A percentile compares a stretch with the other conserved stretches of the same genome.
These are phyloP conservation scores for Cryphonectria naterciae DNA, from an alignment of 2,329 filamentous ascomycete genomes.

Conservation along the genomic window DNA sequence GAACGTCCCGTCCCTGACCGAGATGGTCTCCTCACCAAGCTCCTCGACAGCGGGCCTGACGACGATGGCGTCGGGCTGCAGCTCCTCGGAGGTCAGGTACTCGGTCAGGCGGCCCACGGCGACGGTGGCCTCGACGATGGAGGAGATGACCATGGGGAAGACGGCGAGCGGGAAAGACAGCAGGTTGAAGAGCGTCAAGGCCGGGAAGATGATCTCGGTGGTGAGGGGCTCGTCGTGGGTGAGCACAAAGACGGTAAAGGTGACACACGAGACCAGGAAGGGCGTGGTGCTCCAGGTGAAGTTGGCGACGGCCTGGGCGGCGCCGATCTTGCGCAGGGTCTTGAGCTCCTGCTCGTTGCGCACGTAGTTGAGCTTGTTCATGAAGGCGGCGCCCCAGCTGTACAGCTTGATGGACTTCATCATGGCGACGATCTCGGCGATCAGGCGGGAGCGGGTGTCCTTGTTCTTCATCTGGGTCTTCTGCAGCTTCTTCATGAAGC, in stretches of 20 bases:
- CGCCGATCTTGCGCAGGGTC: slow-evolving; percentile 94
- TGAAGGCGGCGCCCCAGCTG: slow-evolving; percentile 95
- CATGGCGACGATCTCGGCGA: slow-evolving; percentile 98
- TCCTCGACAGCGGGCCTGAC: slow-evolving; percentile 72
- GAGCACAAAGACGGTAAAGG: slow-evolving; percentile 91
- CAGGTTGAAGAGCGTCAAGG: slow-evolving; percentile 91
- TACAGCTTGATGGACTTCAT: slow-evolving; percentile 99
- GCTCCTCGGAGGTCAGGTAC: slow-evolving; percentile 85
- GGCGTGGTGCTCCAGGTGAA: slow-evolving; percentile 98
- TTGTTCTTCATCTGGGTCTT: slow-evolving; percentile 99
- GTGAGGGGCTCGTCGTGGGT: slow-evolving; percentile 80
- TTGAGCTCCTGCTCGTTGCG: slow-evolving; percentile 95
- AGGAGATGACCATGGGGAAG: slow-evolving; percentile 96
- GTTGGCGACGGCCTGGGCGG: slow-evolving; percentile 90
- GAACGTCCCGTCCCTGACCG: slow-evolving; percentile 83
- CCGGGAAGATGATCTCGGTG: slow-evolving; percentile 95
- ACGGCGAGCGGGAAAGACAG: slow-evolving; percentile 93
- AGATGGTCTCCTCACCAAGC: slow-evolving; percentile 81
- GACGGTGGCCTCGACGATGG: slow-evolving; percentile 94
- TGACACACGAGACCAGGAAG: slow-evolving; percentile 96
- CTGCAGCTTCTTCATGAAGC: slow-evolving; percentile 91
- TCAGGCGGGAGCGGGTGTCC: slow-evolving; percentile 86
- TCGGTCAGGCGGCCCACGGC: slow-evolving; percentile 83
- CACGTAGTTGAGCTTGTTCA: slow-evolving; percentile 95
- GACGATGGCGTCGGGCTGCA: slow-evolving; percentile 82